Percentiles rank a stretch among this genome's conserved stretches.
Conservation (phyloP, 1,284 basidiomycete species). For the Trichosporon faecale region DNA sequence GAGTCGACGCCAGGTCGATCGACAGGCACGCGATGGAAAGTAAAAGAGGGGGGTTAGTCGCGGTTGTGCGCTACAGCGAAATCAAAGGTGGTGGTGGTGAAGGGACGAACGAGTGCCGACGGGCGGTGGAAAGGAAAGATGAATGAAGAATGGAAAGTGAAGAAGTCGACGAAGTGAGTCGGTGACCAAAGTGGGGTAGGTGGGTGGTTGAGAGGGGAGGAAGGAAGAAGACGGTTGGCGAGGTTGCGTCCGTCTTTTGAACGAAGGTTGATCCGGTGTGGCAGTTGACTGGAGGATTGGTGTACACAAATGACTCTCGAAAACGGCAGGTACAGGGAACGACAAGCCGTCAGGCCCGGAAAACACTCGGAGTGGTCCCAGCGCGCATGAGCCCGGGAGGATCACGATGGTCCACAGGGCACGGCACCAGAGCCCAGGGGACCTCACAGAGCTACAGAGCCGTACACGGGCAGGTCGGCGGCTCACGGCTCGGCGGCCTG, state of each 20-base stretch:
- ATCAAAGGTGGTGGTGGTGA: background rate
- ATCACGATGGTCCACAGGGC: background rate
- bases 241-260: constrained; percentile 8
- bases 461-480: background rate
- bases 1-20: constrained; percentile 11
- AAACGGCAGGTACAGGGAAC: constrained; percentile 1
- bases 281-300: constrained; percentile 3
- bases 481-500: background rate
- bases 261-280: background rate
- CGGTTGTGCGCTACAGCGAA: background rate
- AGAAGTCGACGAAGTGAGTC: background rate
- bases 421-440: background rate
- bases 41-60: background rate
- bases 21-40: constrained; percentile 9
- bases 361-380: background rate
- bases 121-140: background rate
- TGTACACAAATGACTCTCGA: constrained; percentile 1
- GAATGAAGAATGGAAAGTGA: constrained; percentile 2
- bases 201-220: background rate
- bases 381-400: background rate
- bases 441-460: background rate
- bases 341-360: constrained; percentile 9
- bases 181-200: constrained; percentile 7
- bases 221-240: background rate
- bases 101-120: background rate